These are phyloP conservation scores for Diaporthe aspalathi DNA, from an alignment of 2,329 filamentous ascomycete species.

Conservation along the genomic window DNA sequence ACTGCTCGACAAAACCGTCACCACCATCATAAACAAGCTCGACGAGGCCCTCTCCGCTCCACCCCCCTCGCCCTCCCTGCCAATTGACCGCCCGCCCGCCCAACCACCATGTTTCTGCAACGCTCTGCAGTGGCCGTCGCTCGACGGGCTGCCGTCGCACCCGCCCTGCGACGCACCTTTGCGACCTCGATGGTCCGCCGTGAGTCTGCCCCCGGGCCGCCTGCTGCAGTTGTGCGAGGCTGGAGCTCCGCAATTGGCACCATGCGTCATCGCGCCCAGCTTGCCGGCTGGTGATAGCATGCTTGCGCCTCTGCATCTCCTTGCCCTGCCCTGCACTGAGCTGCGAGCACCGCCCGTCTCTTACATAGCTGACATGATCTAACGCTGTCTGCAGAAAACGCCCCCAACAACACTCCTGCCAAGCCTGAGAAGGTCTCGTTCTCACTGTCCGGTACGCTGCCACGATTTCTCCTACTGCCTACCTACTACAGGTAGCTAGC, in stretches of 20 bases:
- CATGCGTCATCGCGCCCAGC: constrained; percentile 33
- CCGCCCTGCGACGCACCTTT: constrained; percentile 69
- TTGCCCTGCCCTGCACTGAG: background rate
- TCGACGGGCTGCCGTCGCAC: constrained; percentile 67
- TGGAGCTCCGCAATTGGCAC: constrained; percentile 45
- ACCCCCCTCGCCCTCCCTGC: constrained; percentile 32
- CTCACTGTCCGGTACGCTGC: constrained; percentile 35
- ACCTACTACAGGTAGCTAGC: background rate
- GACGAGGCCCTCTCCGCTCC: constrained; percentile 41
- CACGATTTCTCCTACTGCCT: background rate
- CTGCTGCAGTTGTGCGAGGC: constrained; percentile 3
- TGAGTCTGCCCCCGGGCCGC: constrained; percentile 53
- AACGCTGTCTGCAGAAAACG: constrained; percentile 28
- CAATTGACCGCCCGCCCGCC: constrained; percentile 48
- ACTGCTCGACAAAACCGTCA: constrained; percentile 23
- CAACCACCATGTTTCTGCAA: constrained; percentile 70
- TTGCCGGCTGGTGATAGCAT: background rate
- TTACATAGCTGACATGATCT: constrained; percentile 23
- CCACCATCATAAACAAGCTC: constrained; percentile 40
- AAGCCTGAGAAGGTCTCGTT: constrained; percentile 35
- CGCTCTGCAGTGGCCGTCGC: constrained; percentile 70
- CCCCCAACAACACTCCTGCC: constrained; percentile 34
- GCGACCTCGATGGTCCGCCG: constrained; percentile 70
- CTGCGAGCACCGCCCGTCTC: background rate
- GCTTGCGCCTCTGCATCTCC: background rate